phyloP scores from a whole-genome alignment of 306 rosid species.

The Fragaria vesca region DNA sequence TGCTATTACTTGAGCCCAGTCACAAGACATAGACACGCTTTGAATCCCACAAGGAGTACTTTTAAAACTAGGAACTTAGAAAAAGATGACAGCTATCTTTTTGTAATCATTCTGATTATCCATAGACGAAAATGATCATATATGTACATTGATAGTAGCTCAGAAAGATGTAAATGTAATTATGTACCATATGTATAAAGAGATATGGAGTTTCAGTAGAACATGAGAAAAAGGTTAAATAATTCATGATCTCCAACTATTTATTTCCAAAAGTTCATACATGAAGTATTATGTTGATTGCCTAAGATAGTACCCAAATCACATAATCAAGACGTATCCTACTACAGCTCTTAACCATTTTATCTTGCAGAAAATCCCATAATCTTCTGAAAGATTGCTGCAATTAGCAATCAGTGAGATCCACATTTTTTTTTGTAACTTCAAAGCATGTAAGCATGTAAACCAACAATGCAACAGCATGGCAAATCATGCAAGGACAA shows the following conservation, averaged over 20 bases:
- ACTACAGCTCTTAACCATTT: neutral
- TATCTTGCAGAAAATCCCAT: neutral
- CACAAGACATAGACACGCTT: conserved; percentile 82
- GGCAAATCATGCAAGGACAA: neutral
- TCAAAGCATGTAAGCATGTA: neutral
- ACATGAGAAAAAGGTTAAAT: conserved; percentile 2
- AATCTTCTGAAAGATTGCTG: neutral
- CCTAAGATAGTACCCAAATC: neutral
- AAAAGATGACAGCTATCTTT: conserved; percentile 24
- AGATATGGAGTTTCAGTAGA: conserved; percentile 12
- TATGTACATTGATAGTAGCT: conserved; percentile 27
- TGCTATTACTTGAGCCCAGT: conserved; percentile 60
- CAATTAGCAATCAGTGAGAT: neutral
- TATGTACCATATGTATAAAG: conserved; percentile 22
- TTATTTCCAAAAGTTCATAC: neutral
- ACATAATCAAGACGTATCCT: neutral
- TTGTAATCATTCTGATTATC: conserved; percentile 38
- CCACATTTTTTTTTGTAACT: neutral
- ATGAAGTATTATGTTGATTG: neutral
- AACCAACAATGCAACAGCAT: neutral
- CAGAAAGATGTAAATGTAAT: conserved; percentile 44
- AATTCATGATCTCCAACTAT: neutral
- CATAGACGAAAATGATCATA: conserved; percentile 19
- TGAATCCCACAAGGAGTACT: conserved; percentile 88
- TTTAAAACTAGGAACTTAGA: conserved; percentile 33